Conservation (phyloP, 441 rosid species). For the Theobroma grandiflorum region DNA sequence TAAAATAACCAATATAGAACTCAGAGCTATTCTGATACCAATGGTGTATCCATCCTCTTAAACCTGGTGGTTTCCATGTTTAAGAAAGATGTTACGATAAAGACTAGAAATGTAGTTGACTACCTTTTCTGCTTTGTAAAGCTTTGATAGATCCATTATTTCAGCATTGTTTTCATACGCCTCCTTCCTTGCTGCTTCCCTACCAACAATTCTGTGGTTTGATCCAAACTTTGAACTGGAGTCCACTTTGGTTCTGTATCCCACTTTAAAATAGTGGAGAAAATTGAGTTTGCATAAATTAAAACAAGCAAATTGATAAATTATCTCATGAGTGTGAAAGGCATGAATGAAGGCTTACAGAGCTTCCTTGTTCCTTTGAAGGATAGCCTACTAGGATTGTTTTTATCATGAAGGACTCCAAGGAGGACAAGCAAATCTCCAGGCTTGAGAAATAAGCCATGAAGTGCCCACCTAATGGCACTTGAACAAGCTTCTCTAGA, state of each 20-base stretch:
- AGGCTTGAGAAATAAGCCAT: slow-evolving; percentile 45
- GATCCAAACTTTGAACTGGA: slow-evolving; percentile 40
- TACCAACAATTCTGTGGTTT: slow-evolving; percentile 27
- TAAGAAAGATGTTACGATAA: background rate
- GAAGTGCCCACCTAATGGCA: slow-evolving; percentile 48
- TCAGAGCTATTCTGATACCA: too few relatives aligned
- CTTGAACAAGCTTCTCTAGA: slow-evolving; percentile 39
- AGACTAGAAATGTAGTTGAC: background rate
- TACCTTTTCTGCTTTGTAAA: slow-evolving; percentile 38
- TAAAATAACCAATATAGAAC: background rate
- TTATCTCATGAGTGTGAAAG: background rate
- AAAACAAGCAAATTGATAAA: background rate
- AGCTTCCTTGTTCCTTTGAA: slow-evolving; percentile 29
- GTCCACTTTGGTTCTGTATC: slow-evolving; percentile 41
- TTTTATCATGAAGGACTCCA: slow-evolving; percentile 44
- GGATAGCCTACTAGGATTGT: slow-evolving; percentile 20
- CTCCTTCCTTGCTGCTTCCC: slow-evolving; percentile 34
- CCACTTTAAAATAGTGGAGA: slow-evolving; percentile 32
- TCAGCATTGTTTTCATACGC: slow-evolving; percentile 44
- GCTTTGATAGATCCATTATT: slow-evolving; percentile 41
- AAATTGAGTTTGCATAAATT: background rate
- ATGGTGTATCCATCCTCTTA: too few relatives aligned
- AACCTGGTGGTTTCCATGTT: background rate
- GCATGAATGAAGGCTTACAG: slow-evolving; percentile 28
- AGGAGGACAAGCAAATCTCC: slow-evolving; percentile 52